phyloP scores from a whole-genome alignment of 2,329 filamentous ascomycete species.

The Penicillium expansum region DNA sequence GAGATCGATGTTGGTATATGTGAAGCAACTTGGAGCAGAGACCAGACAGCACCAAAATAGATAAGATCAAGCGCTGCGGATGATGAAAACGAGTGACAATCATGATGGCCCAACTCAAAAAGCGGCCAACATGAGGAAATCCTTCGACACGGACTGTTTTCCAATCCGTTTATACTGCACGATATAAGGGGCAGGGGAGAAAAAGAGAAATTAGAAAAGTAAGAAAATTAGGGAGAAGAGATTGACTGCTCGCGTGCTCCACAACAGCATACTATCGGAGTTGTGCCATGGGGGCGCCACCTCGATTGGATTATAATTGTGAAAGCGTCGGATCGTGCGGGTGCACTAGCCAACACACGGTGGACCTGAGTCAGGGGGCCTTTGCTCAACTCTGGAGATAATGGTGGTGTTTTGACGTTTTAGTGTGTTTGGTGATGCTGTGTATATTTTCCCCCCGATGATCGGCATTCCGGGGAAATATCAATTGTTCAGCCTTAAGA shows the following conservation, averaged over 20 bases:
- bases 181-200: background rate
- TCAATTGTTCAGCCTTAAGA: background rate
- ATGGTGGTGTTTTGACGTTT: background rate
- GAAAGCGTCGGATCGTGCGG: conserved; percentile 4
- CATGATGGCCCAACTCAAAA: conserved; percentile 15
- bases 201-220: background rate
- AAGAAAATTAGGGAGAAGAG: background rate
- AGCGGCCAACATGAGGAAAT: conserved; percentile 1
- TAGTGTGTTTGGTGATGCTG: background rate
- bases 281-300: background rate
- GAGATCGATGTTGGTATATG: conserved; percentile 27
- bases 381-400: background rate
- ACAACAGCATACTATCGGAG: conserved; percentile 7
- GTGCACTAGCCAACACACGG: conserved; percentile 3
- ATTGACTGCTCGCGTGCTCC: conserved; percentile 9
- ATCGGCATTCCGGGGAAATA: background rate
- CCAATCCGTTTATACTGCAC: conserved; percentile 3
- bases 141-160: background rate
- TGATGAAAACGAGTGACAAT: conserved; percentile 22
- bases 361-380: conserved; percentile 1
- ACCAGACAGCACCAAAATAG: conserved; percentile 26
- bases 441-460: background rate
- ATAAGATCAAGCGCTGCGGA: conserved; percentile 29
- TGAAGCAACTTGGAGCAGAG: conserved; percentile 31
- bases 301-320: background rate